phyloP scores from a whole-genome alignment of 345 rosid species.

The Citrus unshiu region DNA sequence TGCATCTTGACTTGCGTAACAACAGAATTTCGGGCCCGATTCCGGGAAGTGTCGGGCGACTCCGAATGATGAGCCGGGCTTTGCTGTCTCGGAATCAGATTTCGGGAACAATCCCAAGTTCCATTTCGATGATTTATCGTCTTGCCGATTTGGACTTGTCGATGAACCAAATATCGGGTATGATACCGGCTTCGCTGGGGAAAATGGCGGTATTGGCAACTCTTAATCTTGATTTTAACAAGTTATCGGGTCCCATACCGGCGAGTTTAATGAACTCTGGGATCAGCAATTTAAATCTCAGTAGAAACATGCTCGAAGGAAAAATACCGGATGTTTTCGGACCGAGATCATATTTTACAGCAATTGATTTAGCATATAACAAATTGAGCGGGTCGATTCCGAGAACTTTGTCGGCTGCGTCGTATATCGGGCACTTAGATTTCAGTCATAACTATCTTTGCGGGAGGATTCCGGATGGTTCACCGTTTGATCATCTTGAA shows the following conservation, averaged over 20 bases:
- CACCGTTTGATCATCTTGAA: constrained; percentile 85
- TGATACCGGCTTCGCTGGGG: constrained; percentile 61
- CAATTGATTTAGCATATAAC: constrained; percentile 65
- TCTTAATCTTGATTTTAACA: constrained; percentile 72
- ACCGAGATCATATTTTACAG: constrained; percentile 65
- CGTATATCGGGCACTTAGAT: constrained; percentile 79
- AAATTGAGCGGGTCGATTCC: constrained; percentile 63
- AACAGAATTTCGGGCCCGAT: constrained; percentile 55
- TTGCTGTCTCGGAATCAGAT: constrained; percentile 61
- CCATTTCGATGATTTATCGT: constrained; percentile 63
- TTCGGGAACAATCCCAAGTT: constrained; percentile 54
- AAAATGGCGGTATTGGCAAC: constrained; percentile 83
- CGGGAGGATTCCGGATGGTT: constrained; percentile 69
- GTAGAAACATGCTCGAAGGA: constrained; percentile 56
- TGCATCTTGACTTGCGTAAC: constrained; percentile 81
- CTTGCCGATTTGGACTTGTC: constrained; percentile 86
- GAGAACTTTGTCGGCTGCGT: constrained; percentile 43
- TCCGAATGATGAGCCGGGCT: constrained; percentile 73
- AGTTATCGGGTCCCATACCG: constrained; percentile 54
- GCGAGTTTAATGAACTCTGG: constrained; percentile 51
- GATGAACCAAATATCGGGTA: constrained; percentile 51
- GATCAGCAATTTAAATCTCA: constrained; percentile 59
- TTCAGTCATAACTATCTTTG: constrained; percentile 87
- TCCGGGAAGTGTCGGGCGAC: constrained; percentile 53
- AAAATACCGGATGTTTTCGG: constrained; percentile 70